These are phyloP conservation scores for Corniculantispora saksenae DNA, from an alignment of 2,329 filamentous ascomycete genomes.

Conservation along the genomic window DNA sequence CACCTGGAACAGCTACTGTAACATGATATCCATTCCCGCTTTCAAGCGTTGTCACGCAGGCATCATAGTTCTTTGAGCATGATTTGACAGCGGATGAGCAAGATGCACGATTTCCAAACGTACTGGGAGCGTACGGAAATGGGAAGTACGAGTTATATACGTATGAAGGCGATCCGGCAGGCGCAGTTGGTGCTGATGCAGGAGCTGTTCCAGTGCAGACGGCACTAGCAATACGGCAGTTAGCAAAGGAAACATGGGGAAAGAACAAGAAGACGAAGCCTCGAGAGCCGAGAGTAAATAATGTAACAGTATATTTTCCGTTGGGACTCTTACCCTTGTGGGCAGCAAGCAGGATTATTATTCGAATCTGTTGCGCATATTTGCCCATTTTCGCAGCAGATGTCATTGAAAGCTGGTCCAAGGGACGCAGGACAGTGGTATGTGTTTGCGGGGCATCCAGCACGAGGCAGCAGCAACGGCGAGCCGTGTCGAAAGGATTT, in stretches of 20 bases:
- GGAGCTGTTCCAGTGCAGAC: slow-evolving; percentile 60
- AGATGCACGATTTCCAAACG: slow-evolving; percentile 50
- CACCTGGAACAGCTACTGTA: slow-evolving; percentile 57
- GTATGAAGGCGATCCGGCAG: slow-evolving; percentile 47
- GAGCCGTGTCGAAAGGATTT: slow-evolving; percentile 26
- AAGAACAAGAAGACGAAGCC: not conserved
- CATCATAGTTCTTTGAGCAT: slow-evolving; percentile 56
- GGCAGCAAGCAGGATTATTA: slow-evolving; percentile 55
- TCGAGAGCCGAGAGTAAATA: not conserved
- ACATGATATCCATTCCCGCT: slow-evolving; percentile 48
- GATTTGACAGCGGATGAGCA: slow-evolving; percentile 54
- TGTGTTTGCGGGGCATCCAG: slow-evolving; percentile 50
- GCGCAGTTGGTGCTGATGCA: slow-evolving; percentile 37
- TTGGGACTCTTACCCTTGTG: slow-evolving; percentile 41
- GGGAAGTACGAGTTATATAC: slow-evolving; percentile 61
- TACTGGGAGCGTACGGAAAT: slow-evolving; percentile 59
- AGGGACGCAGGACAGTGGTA: slow-evolving; percentile 51
- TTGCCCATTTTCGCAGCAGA: slow-evolving; percentile 55
- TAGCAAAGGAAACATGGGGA: no score
- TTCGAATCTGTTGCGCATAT: slow-evolving; percentile 51
- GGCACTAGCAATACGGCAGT: slow-evolving; percentile 40
- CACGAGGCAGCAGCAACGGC: slow-evolving; percentile 24
- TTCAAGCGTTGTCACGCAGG: slow-evolving; percentile 53
- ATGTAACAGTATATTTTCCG: not conserved
- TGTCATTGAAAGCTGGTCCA: slow-evolving; percentile 47